Evolutionary conservation across 179 eudicot species (phyloP), one percentile per base, ranked within the genome.

Genomic region (Drosera spatulata): DNA sequence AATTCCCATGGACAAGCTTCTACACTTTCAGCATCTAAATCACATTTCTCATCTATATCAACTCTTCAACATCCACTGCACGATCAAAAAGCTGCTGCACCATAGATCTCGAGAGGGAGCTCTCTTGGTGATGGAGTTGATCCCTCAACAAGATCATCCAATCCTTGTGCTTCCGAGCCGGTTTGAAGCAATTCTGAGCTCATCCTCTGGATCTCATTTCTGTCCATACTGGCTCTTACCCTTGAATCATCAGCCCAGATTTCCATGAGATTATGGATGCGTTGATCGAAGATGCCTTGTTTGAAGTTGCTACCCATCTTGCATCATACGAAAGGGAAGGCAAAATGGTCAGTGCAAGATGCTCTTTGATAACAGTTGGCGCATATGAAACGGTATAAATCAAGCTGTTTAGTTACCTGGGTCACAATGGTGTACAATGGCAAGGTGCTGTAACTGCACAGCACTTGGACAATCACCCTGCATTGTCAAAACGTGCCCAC

Each of bases 291-390:
- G 1, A 91, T 72, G 49, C 88, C 84, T 39, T 61, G 62, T 62
- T 91, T 91, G 47, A 85, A 91, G 77, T 39, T 73, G 77, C 79
- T 78, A 13, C 98, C 96, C 96, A 91, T 91, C 98, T 91, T 65
- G 55, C 55, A 6, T 44, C 46, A 39, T 39, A 41, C 39, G 15
- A 41, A 54, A 55, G 59, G 43, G 10, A 45, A 46, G 14, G 4
- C 2, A 55, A 55, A 44, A 44, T 49, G 53, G 37, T 10, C 7
- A 51, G 45, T 22, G 56, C n/a, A 55, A 33, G 22, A 53, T 11
- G 11, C 5, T 14, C 13, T 33, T 54, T 53, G 3, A 50, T 13
- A 50, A 22, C 33, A 22, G 33, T 22, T 39, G 37, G 42, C 50
- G 33, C 37, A 14, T n/a, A n/a, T n/a, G 15, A 0, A 14, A 4